phyloP scores from a whole-genome alignment of 1,284 basidiomycete genomes.

The Fistulinella cinereoalba region DNA sequence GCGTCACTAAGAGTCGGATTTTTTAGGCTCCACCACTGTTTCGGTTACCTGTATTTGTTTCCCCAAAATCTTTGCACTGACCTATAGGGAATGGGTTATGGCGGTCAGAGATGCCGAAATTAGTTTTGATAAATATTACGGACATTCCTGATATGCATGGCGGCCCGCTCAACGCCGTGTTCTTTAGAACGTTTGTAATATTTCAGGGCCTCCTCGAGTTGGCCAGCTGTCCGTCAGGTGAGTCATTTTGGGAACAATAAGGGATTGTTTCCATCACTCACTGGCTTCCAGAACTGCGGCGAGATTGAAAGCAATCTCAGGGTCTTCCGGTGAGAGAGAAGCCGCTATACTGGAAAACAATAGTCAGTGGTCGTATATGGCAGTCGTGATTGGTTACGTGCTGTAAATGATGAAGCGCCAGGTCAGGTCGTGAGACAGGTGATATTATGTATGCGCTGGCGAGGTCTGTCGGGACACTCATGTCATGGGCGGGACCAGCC shows the following conservation, averaged over 20 bases:
- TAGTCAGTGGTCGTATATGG: slow-evolving; percentile 30
- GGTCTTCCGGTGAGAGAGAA: slow-evolving; percentile 85
- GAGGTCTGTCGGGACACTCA: slow-evolving; percentile 56
- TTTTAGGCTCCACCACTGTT: slow-evolving; percentile 32
- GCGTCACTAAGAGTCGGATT: slow-evolving; percentile 30
- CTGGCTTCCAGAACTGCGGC: slow-evolving; percentile 89
- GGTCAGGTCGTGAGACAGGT: slow-evolving; percentile 80
- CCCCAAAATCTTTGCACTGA: slow-evolving; percentile 79
- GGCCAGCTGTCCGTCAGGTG: slow-evolving; percentile 54
- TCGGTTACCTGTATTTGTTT: slow-evolving; percentile 50
- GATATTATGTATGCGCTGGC: slow-evolving; percentile 94
- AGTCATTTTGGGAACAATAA: slow-evolving; percentile 35
- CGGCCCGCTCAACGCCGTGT: slow-evolving; percentile 80
- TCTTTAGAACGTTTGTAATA: slow-evolving; percentile 80
- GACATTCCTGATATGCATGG: slow-evolving; percentile 84
- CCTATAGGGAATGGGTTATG: slow-evolving; percentile 44
- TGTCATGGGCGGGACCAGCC: slow-evolving; percentile 27
- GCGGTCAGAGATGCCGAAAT: slow-evolving; percentile 13
- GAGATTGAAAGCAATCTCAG: slow-evolving; percentile 93
- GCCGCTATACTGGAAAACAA: slow-evolving; percentile 69
- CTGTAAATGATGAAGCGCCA: slow-evolving; percentile 87
- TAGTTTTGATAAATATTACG: slow-evolving; percentile 25
- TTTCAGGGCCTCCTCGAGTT: slow-evolving; percentile 75
- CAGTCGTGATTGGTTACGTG: slow-evolving; percentile 39
- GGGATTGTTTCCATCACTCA: slow-evolving; percentile 40